A percentile compares a stretch with the other conserved stretches of the same genome.
Conservation (phyloP, 768 basidiomycete species). For the Tulasnella sp. region DNA sequence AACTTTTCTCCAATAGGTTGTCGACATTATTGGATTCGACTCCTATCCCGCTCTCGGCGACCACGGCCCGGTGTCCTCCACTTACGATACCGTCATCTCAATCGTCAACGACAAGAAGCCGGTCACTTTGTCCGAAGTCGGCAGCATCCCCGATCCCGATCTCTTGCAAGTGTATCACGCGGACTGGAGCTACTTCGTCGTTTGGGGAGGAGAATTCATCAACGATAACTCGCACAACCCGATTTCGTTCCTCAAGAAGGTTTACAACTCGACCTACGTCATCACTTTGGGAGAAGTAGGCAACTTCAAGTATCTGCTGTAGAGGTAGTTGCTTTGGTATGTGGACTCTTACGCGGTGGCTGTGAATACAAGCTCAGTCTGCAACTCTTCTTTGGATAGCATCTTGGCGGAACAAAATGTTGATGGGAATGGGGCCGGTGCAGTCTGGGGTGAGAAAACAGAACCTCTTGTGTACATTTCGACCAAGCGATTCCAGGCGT, state of each 20-base stretch:
- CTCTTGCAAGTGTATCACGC: conserved; percentile 25
- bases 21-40: conserved; percentile 26
- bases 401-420: not conserved
- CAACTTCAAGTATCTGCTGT: conserved; percentile 16
- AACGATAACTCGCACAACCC: conserved; percentile 23
- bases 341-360: not conserved
- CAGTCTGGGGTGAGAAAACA: not conserved
- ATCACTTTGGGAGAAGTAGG: conserved; percentile 18
- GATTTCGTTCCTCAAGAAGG: conserved; percentile 18
- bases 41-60: conserved; percentile 26
- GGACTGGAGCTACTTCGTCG: conserved; percentile 27
- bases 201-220: conserved; percentile 25
- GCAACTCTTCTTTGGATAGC: not conserved
- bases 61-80: conserved; percentile 25
- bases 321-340: not conserved
- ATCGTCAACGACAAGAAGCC: conserved; percentile 25
- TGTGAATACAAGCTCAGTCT: not conserved
- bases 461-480: not conserved
- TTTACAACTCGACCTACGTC: conserved; percentile 26
- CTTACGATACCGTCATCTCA: conserved; percentile 8
- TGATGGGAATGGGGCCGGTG: not conserved
- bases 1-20: not conserved
- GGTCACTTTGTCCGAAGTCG: conserved; percentile 25
- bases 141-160: conserved; percentile 27
- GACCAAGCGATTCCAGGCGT: not conserved